Evolutionary conservation across 1,139 yeast species (phyloP).

Genomic region (Candida sp.): DNA sequence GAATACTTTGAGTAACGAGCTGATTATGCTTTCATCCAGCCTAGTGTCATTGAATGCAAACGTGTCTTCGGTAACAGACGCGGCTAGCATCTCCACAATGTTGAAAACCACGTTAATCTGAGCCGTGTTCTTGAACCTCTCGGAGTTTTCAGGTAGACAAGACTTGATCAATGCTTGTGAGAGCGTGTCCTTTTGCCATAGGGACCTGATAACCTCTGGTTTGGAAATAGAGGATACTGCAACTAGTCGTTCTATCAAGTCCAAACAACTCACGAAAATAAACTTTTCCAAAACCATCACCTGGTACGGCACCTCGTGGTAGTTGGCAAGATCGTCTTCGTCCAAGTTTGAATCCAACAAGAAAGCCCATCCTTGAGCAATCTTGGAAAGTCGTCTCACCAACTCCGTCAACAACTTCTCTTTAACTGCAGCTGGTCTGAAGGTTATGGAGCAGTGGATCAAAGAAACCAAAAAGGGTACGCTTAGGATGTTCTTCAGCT

Average conservation of each 20-base stretch:
- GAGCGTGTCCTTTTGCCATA: slow-evolving; percentile 30
- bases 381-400: slow-evolving; percentile 19
- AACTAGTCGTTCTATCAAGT: slow-evolving; percentile 51
- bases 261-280: slow-evolving; percentile 54
- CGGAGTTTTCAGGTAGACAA: slow-evolving; percentile 44
- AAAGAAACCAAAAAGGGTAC: slow-evolving; percentile 61
- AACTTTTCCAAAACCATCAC: slow-evolving; percentile 52
- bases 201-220: slow-evolving; percentile 17
- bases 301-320: slow-evolving; percentile 44
- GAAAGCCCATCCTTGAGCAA: slow-evolving; percentile 24
- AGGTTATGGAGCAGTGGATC: slow-evolving; percentile 54
- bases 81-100: slow-evolving; percentile 43
- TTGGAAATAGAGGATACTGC: slow-evolving; percentile 29
- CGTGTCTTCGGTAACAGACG: slow-evolving; percentile 39
- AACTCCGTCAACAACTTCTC: slow-evolving; percentile 27
- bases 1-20: slow-evolving; percentile 43
- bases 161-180: slow-evolving; percentile 26
- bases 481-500: slow-evolving; percentile 30
- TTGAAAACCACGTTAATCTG: slow-evolving; percentile 44
- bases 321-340: slow-evolving; percentile 38
- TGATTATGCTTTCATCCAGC: slow-evolving; percentile 27
- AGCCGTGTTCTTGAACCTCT: slow-evolving; percentile 37
- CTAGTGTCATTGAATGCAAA: slow-evolving; percentile 27
- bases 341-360: slow-evolving; percentile 31
- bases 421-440: slow-evolving; percentile 60